Percentiles rank a stretch among this genome's conserved stretches.
These are phyloP conservation scores for Globisporangium cylindrosporum DNA, from an alignment of 352 stramenopile species.

Conservation along the genomic window DNA sequence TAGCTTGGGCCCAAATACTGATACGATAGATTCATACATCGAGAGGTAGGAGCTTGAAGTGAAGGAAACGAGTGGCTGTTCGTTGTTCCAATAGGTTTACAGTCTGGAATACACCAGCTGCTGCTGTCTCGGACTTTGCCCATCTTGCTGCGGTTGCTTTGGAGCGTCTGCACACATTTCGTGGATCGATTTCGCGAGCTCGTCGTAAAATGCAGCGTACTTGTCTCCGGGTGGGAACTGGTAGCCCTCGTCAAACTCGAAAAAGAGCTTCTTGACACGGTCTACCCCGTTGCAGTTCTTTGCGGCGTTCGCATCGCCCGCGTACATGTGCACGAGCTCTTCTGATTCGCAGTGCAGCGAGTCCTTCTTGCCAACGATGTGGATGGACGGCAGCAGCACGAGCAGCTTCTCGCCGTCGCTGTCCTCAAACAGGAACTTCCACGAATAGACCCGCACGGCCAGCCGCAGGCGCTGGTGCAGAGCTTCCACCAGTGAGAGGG, in stretches of 20 bases:
- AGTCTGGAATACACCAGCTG: background rate
- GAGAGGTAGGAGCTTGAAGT: too few species aligned
- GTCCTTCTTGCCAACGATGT: constrained; percentile 61
- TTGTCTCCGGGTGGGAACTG: constrained; percentile 24
- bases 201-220: background rate
- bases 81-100: too few species aligned
- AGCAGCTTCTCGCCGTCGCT: constrained; percentile 21
- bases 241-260: constrained; percentile 35
- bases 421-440: constrained; percentile 32
- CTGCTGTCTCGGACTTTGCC: background rate
- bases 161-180: background rate
- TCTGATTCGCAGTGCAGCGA: constrained; percentile 46
- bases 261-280: constrained; percentile 23
- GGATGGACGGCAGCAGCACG: constrained; percentile 27
- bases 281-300: constrained; percentile 2
- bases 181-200: background rate
- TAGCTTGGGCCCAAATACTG: too few species aligned
- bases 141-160: too few species aligned
- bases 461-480: constrained; percentile 5
- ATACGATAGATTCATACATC: too few species aligned
- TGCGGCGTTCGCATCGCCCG: background rate
- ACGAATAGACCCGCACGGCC: background rate
- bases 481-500: constrained; percentile 29
- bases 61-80: too few species aligned
- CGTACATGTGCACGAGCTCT: constrained; percentile 32